Evolutionary conservation across 2,329 filamentous ascomycete genomes (phyloP).

Genomic region (Monosporascus sp.): DNA sequence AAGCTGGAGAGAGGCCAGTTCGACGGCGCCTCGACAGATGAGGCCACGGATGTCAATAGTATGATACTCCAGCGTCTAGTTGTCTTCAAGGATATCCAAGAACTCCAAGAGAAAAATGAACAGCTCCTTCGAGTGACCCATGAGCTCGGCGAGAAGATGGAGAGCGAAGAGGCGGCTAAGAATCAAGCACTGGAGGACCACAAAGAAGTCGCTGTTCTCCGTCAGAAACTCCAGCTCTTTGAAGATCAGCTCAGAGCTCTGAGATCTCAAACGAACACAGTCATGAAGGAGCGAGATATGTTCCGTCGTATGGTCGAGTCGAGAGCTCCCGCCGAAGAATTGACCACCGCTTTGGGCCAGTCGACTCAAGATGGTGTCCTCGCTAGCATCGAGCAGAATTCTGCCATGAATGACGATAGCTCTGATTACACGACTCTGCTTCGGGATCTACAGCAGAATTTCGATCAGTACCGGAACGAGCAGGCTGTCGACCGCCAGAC

Average conservation of each 20-base stretch:
- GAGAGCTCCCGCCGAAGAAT: conserved; percentile 52
- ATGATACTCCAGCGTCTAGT: conserved; percentile 89
- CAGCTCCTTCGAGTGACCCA: conserved; percentile 78
- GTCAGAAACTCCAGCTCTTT: conserved; percentile 67
- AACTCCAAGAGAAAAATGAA: conserved; percentile 83
- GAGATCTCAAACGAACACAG: conserved; percentile 80
- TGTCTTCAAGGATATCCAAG: conserved; percentile 77
- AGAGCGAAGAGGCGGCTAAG: conserved; percentile 78
- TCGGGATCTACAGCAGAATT: conserved; percentile 82
- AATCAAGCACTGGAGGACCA: conserved; percentile 58
- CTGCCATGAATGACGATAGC: conserved; percentile 47
- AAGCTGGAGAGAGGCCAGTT: conserved; percentile 72
- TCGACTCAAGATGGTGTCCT: conserved; percentile 59
- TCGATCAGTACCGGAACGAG: conserved; percentile 85
- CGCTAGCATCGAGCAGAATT: conserved; percentile 53
- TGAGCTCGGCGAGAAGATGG: conserved; percentile 81
- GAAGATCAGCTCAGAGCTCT: conserved; percentile 82
- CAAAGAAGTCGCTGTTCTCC: conserved; percentile 66
- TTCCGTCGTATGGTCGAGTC: conserved; percentile 92
- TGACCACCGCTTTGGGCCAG: conserved; percentile 65
- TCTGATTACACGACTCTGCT: conserved; percentile 70
- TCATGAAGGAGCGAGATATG: conserved; percentile 94
- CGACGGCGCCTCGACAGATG: conserved; percentile 62
- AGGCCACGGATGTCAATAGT: conserved; percentile 77
- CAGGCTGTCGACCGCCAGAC: conserved; percentile 74